phyloP scores from a whole-genome alignment of 2,329 filamentous ascomycete genomes.

The Ascochyta lentis region DNA sequence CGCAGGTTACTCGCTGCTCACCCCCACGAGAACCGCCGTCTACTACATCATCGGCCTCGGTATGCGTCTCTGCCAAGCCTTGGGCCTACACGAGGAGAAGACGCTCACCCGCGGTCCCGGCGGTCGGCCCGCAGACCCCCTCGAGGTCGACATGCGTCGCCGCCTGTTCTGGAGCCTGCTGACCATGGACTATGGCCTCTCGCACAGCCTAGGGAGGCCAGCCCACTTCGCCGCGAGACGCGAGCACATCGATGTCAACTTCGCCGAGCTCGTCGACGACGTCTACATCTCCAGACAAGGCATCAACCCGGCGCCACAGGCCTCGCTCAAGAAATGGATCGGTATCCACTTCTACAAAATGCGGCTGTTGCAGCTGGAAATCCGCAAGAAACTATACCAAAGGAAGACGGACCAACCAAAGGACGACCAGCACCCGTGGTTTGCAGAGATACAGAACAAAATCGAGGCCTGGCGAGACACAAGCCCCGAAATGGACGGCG shows the following conservation, averaged over 20 bases:
- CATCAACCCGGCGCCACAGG: constrained; percentile 71
- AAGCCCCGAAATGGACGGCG: constrained; percentile 73
- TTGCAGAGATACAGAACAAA: constrained; percentile 77
- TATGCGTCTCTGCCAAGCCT: constrained; percentile 84
- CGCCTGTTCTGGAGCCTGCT: constrained; percentile 87
- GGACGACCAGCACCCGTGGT: constrained; percentile 87
- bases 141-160: constrained; percentile 88
- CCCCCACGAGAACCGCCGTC: constrained; percentile 87
- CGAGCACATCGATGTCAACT: constrained; percentile 84
- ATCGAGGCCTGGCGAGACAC: constrained; percentile 80
- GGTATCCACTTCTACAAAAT: constrained; percentile 95
- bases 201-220: constrained; percentile 86
- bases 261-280: constrained; percentile 84
- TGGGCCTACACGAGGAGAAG: constrained; percentile 87
- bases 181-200: constrained; percentile 86
- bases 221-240: constrained; percentile 82
- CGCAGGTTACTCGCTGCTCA: constrained; percentile 89
- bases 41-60: constrained; percentile 94
- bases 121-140: constrained; percentile 67
- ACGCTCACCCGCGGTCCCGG: constrained; percentile 73
- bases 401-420: constrained; percentile 78
- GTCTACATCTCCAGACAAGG: constrained; percentile 80
- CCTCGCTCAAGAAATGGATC: constrained; percentile 83
- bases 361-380: constrained; percentile 85
- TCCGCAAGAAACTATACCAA: constrained; percentile 84